Conservation (phyloP, 345 rosid species). For the Rhodomyrtus tomentosa region DNA sequence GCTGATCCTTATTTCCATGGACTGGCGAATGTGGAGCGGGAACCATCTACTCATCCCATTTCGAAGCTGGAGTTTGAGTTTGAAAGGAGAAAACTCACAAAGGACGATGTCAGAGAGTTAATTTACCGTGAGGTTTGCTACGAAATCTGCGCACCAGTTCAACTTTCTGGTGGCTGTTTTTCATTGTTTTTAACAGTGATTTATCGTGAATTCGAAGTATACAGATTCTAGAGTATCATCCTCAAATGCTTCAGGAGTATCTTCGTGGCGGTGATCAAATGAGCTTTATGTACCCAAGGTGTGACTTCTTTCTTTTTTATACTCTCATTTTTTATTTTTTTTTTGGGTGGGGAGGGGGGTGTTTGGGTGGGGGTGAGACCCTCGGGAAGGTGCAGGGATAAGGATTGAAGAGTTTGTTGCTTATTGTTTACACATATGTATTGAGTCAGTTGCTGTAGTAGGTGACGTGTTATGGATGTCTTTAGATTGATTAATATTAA, state of each 20-base stretch:
- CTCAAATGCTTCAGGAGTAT: slow-evolving; percentile 92
- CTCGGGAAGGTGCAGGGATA: not conserved
- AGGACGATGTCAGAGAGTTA: slow-evolving; percentile 95
- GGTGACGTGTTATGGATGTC: not conserved
- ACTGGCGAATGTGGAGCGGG: slow-evolving; percentile 78
- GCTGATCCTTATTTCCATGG: slow-evolving; percentile 88
- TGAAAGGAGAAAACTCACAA: slow-evolving; percentile 85
- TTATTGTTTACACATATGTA: too few species aligned
- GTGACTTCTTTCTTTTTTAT: not conserved
- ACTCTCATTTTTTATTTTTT: not conserved
- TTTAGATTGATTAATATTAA: not conserved
- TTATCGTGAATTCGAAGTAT: slow-evolving; percentile 3
- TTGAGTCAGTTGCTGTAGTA: not conserved
- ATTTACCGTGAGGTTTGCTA: slow-evolving; percentile 88
- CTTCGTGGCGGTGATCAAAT: slow-evolving; percentile 91
- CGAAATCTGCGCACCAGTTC: not conserved
- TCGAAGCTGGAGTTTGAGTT: slow-evolving; percentile 97
- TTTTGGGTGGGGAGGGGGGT: too few species aligned
- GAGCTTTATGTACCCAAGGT: slow-evolving; percentile 99
- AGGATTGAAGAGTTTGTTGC: not conserved
- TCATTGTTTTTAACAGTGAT: not conserved
- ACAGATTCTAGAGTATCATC: slow-evolving; percentile 96
- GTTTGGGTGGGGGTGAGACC: not conserved
- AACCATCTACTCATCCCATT: slow-evolving; percentile 82
- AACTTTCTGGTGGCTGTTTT: not conserved